Conservation (phyloP, 805 yeast genomes). For the Kuraishia capsulata region DNA sequence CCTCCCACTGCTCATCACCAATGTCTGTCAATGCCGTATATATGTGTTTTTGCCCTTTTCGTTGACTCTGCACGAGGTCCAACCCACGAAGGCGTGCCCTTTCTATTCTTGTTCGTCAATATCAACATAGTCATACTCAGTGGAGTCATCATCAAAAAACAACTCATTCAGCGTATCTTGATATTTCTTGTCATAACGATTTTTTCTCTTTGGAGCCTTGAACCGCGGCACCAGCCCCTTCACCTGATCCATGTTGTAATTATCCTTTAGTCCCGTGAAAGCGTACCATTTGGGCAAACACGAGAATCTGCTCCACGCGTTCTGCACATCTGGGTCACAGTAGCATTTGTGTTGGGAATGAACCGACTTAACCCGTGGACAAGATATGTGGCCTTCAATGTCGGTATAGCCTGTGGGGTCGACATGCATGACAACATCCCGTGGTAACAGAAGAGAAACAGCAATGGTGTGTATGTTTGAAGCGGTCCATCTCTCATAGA, state of each 20-base stretch:
- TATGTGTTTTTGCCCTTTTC: too few relatives aligned
- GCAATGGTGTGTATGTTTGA: slow-evolving; percentile 35
- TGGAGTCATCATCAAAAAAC: neutral
- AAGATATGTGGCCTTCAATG: slow-evolving; percentile 7
- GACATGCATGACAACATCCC: slow-evolving; percentile 42
- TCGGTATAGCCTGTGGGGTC: slow-evolving; percentile 23
- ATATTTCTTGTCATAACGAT: neutral
- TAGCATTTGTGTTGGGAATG: slow-evolving; percentile 12
- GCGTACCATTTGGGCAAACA: slow-evolving; percentile 34
- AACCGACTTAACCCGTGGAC: slow-evolving; percentile 10
- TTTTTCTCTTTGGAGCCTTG: neutral
- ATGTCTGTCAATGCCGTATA: too few relatives aligned
- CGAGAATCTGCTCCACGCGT: slow-evolving; percentile 38
- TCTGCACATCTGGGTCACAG: slow-evolving; percentile 18
- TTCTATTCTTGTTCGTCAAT: neutral
- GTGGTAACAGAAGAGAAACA: slow-evolving; percentile 27
- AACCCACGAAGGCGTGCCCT: neutral
- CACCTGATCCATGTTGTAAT: neutral
- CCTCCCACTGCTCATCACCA: too few relatives aligned
- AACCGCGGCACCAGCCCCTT: neutral
- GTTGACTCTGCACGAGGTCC: too few relatives aligned
- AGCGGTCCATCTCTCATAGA: slow-evolving; percentile 55
- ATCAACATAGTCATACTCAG: too few relatives aligned
- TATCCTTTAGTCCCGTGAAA: slow-evolving; percentile 4
- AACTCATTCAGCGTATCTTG: neutral